Base-by-base conservation (phyloP, 306 rosid genomes). In the Canavalia gladiata region DNA sequence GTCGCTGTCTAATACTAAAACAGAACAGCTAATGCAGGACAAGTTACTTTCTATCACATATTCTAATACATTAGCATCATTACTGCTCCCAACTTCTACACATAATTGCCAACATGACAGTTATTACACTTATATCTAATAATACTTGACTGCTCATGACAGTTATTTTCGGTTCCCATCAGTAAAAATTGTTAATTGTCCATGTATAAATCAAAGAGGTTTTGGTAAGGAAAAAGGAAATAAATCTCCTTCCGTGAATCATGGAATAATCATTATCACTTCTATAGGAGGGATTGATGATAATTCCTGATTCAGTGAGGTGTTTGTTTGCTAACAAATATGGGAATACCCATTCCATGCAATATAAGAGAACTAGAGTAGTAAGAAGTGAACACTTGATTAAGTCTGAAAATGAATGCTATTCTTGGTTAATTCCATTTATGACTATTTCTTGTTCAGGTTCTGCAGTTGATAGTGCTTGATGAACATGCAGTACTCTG, bases 391-490 rank as follows among this genome's bases (percentile, higher is more conserved):
- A 8, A 8, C 9, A 69, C 86, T 30, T 29, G 45, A 64, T 54
- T 30, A 74, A 66, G 37, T 68, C 68, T 74, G 49, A 35, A 31
- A 52, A 18, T 51, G 8, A 13, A 49, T 54, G 52, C 47, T 55
- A 35, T 5, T 43, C 31, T 39, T 45, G 64, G 58, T 57, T 74
- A 42, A 59, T 51, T 25, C 66, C 60, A 77, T 70, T 41, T 34
- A 13, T 71, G 46, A 39, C 9, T 47, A 13, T 10, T 63, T 25
- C 33, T 43, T 52, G 70, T 29, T 81, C 52, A 75, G 68, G 31
- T 81, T 56, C 80, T 12, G 43, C 30, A 33, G 66, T 68, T 70
- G 25, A 77, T 75, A 46, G 42, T 72, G 73, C 41, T 74, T 67
- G 49, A 55, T 74, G 76, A 76, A 69, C 42, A 57, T 51, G 37